Evolutionary conservation across 352 stramenopile species (phyloP).

Genomic region (Pythium myriotylum): DNA sequence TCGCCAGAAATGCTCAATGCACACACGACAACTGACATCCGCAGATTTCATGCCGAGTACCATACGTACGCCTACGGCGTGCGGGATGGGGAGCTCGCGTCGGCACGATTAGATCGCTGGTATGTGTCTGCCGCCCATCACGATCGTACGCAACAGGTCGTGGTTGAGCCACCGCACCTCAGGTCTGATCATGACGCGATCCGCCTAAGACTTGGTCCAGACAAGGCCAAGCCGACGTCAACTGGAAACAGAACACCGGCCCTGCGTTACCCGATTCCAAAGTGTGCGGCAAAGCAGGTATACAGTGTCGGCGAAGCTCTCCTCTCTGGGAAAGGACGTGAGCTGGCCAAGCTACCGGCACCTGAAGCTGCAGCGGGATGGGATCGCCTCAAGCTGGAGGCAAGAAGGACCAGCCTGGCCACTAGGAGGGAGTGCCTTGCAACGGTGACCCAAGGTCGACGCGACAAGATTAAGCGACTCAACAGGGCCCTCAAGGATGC

Average conservation of each 20-base stretch:
- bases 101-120: slow-evolving; percentile 9
- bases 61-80: slow-evolving; percentile 17
- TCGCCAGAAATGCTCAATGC: neutral
- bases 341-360: neutral
- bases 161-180: neutral
- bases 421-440: neutral
- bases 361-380: neutral
- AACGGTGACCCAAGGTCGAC: neutral
- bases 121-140: slow-evolving; percentile 1
- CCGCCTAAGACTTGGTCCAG: neutral
- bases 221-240: neutral
- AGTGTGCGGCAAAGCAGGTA: neutral
- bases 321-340: too few species aligned
- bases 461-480: neutral
- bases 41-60: slow-evolving; percentile 10
- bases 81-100: neutral
- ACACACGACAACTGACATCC: too few species aligned
- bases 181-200: slow-evolving; percentile 7
- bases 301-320: neutral
- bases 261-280: neutral
- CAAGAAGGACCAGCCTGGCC: neutral
- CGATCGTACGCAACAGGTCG: neutral
- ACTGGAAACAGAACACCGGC: too few species aligned
- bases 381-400: neutral
- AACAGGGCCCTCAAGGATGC: neutral